phyloP scores from a whole-genome alignment of 2,329 filamentous ascomycete species.

The Paecilomyces fulvus region DNA sequence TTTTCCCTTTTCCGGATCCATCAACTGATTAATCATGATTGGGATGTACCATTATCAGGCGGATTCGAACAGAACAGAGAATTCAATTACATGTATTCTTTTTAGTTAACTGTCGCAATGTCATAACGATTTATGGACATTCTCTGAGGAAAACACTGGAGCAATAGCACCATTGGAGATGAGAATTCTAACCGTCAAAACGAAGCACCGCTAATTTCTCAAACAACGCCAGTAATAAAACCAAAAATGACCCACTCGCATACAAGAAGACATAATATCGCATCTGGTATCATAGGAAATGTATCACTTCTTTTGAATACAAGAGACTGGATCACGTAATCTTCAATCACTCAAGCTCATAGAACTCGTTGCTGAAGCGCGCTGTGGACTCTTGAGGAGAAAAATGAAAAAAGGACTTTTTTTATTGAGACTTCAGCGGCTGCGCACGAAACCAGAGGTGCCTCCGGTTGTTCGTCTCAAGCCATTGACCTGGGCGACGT shows the following conservation, averaged over 20 bases:
- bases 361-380: no score
- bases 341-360: no score
- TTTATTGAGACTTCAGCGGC: conserved; percentile 2
- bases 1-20: not conserved
- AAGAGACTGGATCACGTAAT: no score
- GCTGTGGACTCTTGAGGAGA: no score
- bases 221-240: not conserved
- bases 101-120: not conserved
- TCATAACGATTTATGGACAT: not conserved
- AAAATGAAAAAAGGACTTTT: not conserved
- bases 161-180: not conserved
- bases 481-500: conserved; percentile 21
- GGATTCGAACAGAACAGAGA: no score
- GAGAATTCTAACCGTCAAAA: not conserved
- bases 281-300: not conserved
- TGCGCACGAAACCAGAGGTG: conserved; percentile 30
- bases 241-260: not conserved
- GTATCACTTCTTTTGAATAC: not conserved
- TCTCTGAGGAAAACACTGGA: not conserved
- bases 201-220: not conserved
- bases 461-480: conserved; percentile 29
- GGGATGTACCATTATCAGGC: not conserved
- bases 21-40: not conserved
- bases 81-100: not conserved
- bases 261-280: not conserved